phyloP scores from a whole-genome alignment of 2,329 filamentous ascomycete genomes.

The Mycogone perniciosa region DNA sequence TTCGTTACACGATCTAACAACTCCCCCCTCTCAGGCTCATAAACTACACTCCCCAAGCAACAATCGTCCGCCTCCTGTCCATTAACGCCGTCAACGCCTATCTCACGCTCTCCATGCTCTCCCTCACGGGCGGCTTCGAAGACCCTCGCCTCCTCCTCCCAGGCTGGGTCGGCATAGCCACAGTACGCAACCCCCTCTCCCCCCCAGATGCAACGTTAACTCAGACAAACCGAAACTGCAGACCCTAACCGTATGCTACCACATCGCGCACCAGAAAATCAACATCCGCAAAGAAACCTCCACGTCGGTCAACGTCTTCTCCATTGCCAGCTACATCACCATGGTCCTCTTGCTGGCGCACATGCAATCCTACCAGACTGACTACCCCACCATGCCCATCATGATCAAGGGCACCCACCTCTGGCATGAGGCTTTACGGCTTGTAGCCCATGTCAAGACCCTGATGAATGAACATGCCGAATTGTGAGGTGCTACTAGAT shows the following conservation, averaged over 20 bases:
- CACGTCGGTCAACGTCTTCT: slow-evolving; percentile 71
- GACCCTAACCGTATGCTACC: slow-evolving; percentile 69
- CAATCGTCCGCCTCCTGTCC: slow-evolving; percentile 70
- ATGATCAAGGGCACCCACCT: slow-evolving; percentile 34
- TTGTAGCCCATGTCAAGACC: slow-evolving; percentile 24
- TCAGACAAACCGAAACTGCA: slow-evolving; percentile 23
- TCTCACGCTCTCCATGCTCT: slow-evolving; percentile 65
- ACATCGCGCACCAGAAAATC: slow-evolving; percentile 70
- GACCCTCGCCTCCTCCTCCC: slow-evolving; percentile 66
- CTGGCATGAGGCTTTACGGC: slow-evolving; percentile 30
- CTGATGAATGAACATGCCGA: slow-evolving; percentile 26
- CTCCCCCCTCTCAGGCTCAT: slow-evolving; percentile 55
- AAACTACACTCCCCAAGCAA: slow-evolving; percentile 75
- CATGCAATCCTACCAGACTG: slow-evolving; percentile 55
- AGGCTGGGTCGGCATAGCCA: slow-evolving; percentile 73
- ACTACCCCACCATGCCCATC: slow-evolving; percentile 55
- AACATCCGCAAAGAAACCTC: slow-evolving; percentile 74
- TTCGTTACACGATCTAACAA: background rate
- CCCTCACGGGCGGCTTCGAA: slow-evolving; percentile 61
- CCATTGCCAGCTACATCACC: slow-evolving; percentile 68
- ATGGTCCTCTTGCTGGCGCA: slow-evolving; percentile 64
- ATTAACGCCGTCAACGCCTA: slow-evolving; percentile 71
- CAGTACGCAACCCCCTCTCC: slow-evolving; percentile 39
- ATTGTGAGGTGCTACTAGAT: slow-evolving; percentile 16
- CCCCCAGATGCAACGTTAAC: background rate